phyloP scores from a whole-genome alignment of 805 yeast genomes.

The Suhomyces pyralidae region DNA sequence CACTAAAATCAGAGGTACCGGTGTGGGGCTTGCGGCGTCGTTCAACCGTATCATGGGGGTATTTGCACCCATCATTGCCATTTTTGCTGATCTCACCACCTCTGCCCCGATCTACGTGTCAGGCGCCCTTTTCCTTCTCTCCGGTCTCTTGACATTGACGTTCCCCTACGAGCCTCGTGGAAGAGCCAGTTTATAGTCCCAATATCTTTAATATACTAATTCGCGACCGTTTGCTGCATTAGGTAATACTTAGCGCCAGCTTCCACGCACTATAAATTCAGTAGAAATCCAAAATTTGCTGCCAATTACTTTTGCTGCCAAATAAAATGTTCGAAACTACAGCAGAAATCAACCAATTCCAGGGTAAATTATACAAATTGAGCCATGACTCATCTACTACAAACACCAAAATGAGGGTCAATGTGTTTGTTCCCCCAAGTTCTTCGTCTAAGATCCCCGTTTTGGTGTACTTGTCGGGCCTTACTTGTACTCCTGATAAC shows the following conservation, averaged over 20 bases:
- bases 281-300: background rate
- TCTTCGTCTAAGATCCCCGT: slow-evolving; percentile 56
- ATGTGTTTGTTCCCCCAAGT: slow-evolving; percentile 70
- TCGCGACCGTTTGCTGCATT: background rate
- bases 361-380: slow-evolving; percentile 74
- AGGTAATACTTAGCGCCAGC: background rate
- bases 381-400: slow-evolving; percentile 68
- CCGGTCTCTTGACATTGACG: slow-evolving; percentile 35
- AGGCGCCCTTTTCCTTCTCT: slow-evolving; percentile 50
- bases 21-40: slow-evolving; percentile 58
- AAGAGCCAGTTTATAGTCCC: slow-evolving; percentile 14
- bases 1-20: slow-evolving; percentile 49
- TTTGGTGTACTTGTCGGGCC: slow-evolving; percentile 76
- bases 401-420: slow-evolving; percentile 75
- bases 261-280: background rate
- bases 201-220: background rate
- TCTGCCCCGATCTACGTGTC: slow-evolving; percentile 61
- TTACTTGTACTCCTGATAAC: slow-evolving; percentile 91
- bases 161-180: slow-evolving; percentile 50
- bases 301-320: background rate
- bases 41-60: slow-evolving; percentile 51
- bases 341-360: slow-evolving; percentile 58
- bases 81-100: slow-evolving; percentile 49
- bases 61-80: slow-evolving; percentile 54
- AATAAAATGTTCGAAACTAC: slow-evolving; percentile 43